A percentile compares a stretch with the other conserved stretches of the same genome.
phyloP scores from a whole-genome alignment of 1,139 yeast species.

The Sugiyamaella castrensis region DNA sequence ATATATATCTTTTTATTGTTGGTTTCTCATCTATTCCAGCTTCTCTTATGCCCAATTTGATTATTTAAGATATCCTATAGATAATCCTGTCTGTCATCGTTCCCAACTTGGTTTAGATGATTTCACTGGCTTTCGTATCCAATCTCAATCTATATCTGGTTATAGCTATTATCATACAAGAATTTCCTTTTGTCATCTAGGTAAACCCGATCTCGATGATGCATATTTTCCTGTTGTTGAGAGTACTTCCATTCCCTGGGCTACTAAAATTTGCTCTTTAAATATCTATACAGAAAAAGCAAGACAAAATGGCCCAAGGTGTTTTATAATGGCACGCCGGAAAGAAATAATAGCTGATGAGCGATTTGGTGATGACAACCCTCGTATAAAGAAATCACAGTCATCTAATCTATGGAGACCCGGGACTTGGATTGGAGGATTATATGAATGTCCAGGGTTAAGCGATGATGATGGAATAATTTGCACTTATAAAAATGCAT shows the following conservation, averaged over 20 bases:
- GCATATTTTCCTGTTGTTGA: conserved; percentile 24
- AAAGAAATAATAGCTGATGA: conserved; percentile 1
- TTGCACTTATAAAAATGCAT: conserved; percentile 24
- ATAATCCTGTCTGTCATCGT: conserved; percentile 15
- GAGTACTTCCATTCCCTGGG: conserved; percentile 12
- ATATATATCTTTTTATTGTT: no score
- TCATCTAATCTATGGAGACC: not conserved
- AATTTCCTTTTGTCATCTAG: conserved; percentile 15
- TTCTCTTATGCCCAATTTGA: conserved; percentile 6
- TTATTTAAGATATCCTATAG: conserved; percentile 6
- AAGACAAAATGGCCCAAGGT: conserved; percentile 6
- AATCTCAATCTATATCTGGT: conserved; percentile 26
- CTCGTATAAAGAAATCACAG: not conserved
- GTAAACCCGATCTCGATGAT: conserved; percentile 22
- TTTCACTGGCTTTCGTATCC: conserved; percentile 29
- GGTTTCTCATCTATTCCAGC: not conserved
- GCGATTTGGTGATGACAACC: not conserved
- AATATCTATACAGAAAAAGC: conserved; percentile 2
- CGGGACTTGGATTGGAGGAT: conserved; percentile 60
- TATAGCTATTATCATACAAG: conserved; percentile 14
- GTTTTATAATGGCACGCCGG: conserved; percentile 15
- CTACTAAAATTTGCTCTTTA: conserved; percentile 14
- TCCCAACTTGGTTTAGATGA: conserved; percentile 9
- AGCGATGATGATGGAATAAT: conserved; percentile 24
- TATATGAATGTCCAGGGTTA: conserved; percentile 50